Evolutionary conservation across 1,284 basidiomycete genomes (phyloP).

Genomic region (Xerocomus minutiporus): DNA sequence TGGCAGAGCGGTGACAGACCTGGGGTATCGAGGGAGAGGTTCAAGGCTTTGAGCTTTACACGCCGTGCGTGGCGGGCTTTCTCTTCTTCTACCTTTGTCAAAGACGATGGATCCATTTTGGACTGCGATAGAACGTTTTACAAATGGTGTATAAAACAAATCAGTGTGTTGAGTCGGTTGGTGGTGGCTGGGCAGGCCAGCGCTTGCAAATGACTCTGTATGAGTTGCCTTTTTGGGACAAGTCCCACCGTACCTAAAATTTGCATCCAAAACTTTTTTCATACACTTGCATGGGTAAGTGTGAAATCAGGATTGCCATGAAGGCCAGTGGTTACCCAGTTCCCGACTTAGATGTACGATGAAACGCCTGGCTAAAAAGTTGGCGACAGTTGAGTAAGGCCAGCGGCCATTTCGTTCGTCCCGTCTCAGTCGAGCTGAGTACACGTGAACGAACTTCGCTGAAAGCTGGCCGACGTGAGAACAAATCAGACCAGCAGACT

Average conservation of each 20-base stretch:
- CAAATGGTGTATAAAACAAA: not conserved
- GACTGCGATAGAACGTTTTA: not conserved
- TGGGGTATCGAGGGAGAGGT: constrained; percentile 42
- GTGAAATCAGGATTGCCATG: no score
- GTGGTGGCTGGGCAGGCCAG: constrained; percentile 12
- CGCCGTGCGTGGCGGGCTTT: constrained; percentile 52
- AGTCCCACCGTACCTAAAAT: not conserved
- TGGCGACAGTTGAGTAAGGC: not conserved
- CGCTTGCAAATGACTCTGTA: not conserved
- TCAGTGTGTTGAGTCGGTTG: constrained; percentile 1
- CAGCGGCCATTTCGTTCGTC: no score
- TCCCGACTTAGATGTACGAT: not conserved
- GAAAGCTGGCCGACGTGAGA: not conserved
- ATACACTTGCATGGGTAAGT: no score
- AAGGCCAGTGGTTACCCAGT: no score
- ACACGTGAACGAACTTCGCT: no score
- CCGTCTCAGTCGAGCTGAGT: not conserved
- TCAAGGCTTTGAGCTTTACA: constrained; percentile 51
- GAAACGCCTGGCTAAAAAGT: not conserved
- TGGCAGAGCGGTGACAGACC: constrained; percentile 36
- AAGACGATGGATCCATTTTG: constrained; percentile 20
- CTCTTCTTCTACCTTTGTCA: constrained; percentile 57
- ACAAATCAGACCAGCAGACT: not conserved
- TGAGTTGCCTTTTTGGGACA: constrained; percentile 25
- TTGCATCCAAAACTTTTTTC: no score